Evolutionary conservation across 1,284 basidiomycete species (phyloP), one percentile per base, ranked within the genome.

Genomic region (Pascua guehoae): DNA sequence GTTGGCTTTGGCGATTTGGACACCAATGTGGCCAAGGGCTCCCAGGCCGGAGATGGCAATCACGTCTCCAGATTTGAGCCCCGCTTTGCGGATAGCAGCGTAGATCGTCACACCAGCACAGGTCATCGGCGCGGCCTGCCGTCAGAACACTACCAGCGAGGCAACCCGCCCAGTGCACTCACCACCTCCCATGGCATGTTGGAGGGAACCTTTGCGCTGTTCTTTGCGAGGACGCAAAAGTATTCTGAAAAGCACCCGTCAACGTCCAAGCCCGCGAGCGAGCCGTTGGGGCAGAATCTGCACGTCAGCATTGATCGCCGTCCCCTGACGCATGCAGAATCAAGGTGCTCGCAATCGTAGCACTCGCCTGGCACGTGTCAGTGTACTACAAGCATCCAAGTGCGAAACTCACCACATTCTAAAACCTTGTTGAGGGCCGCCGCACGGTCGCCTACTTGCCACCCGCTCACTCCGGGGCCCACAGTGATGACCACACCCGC

Each of bases 31-130:
- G 1, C 68, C 68, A 8, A 69, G 48, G 2, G 66, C 65, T 5
- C 68, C 68, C 10, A 69, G 38, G 0, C 68, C 68, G 40, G 61
- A 65, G 42, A 69, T 67, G 5, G 60, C 67, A n/a, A 69, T 47
- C 24, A 68, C 56, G 10, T 61, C 53, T 2, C 61, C 63, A 16
- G 56, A 49, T 45, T 64, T 58, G 18, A 66, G 47, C 37, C 53
- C 55, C 5, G 60, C 58, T 52, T 62, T 65, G 47, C 62, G 62
- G 51, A 69, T 66, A 17, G 61, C 64, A 4, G 53, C 46, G 44
- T 67, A 69, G 12, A 66, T 65, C 4, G 67, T 67, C 12, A 69
- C 56, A 5, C 67, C 67, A 4, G 67, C 67, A 55, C 67, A 69
- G 7, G 61, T 66, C 24, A 69, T 43, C 36, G 67, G 64, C 2